Conservation (phyloP, 1,139 yeast genomes). For the Meyerozyma elateridarum region DNA sequence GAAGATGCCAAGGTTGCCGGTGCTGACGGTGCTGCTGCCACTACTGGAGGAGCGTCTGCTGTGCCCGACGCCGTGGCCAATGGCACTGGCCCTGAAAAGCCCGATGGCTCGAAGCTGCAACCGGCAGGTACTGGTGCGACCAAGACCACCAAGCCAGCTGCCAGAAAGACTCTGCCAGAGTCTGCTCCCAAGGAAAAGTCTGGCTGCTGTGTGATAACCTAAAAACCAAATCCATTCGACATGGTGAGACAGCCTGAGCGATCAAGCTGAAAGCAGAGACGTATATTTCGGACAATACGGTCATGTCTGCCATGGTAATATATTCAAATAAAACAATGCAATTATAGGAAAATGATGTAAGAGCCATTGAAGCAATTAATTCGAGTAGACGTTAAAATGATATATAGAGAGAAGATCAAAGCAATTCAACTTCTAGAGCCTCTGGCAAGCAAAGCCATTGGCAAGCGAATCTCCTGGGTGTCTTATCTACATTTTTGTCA, state of each 20-base stretch:
- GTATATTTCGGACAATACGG: too few relatives aligned
- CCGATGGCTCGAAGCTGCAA: constrained; percentile 7
- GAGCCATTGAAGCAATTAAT: too few relatives aligned
- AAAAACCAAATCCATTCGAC: constrained; percentile 9
- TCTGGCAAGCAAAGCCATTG: too few relatives aligned
- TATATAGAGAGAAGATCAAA: too few relatives aligned
- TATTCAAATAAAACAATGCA: too few relatives aligned
- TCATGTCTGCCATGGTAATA: too few relatives aligned
- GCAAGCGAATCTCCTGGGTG: too few relatives aligned
- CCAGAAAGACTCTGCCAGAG: constrained; percentile 5
- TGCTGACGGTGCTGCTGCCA: constrained; percentile 8
- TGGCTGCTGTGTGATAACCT: constrained; percentile 46
- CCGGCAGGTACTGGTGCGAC: constrained; percentile 9
- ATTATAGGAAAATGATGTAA: too few relatives aligned
- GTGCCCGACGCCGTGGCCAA: constrained; percentile 15
- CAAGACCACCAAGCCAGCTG: constrained; percentile 6
- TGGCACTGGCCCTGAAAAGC: constrained; percentile 9
- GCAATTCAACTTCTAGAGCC: too few relatives aligned
- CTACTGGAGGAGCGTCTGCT: constrained; percentile 13
- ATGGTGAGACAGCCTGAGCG: too few relatives aligned
- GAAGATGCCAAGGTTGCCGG: constrained; percentile 14
- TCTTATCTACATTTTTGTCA: neutral
- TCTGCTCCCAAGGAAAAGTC: constrained; percentile 32
- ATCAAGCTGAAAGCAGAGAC: too few relatives aligned
- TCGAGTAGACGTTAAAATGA: too few relatives aligned